Conservation (phyloP, 306 rosid genomes). For the Castanopsis chinensis region DNA sequence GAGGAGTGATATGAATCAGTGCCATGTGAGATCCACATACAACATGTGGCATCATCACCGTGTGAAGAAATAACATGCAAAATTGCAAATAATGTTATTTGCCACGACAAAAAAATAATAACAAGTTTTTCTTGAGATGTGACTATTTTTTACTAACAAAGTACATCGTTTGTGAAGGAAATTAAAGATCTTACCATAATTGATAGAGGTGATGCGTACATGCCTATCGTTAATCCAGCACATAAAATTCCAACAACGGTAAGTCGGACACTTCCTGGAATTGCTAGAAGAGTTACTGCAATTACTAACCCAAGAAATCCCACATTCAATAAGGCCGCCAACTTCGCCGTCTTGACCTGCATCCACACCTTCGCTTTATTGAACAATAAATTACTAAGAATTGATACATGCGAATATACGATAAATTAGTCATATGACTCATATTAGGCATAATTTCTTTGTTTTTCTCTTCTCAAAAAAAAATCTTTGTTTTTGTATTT, state of each 20-base stretch:
- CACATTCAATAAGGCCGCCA: conserved; percentile 34
- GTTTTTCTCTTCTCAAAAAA: no score
- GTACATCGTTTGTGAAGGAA: not conserved
- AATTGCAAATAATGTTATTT: no score
- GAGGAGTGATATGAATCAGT: no score
- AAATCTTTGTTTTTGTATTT: no score
- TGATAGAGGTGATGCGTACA: conserved; percentile 53
- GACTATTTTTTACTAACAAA: no score
- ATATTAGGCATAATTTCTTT: no score
- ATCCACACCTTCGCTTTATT: not conserved
- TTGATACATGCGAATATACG: not conserved
- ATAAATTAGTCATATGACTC: no score
- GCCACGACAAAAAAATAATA: no score
- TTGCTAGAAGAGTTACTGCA: conserved; percentile 35
- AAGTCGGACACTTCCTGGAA: conserved; percentile 34
- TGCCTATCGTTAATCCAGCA: conserved; percentile 34
- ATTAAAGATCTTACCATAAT: conserved; percentile 32
- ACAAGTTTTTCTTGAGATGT: no score
- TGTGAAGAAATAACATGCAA: no score
- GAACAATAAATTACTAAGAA: not conserved
- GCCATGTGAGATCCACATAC: no score
- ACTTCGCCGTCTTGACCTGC: conserved; percentile 30
- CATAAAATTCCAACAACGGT: conserved; percentile 40
- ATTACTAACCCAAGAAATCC: conserved; percentile 43
- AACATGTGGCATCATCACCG: no score